Evolutionary conservation across 2,329 filamentous ascomycete species (phyloP).

Genomic region (Microascus cirrosus): DNA sequence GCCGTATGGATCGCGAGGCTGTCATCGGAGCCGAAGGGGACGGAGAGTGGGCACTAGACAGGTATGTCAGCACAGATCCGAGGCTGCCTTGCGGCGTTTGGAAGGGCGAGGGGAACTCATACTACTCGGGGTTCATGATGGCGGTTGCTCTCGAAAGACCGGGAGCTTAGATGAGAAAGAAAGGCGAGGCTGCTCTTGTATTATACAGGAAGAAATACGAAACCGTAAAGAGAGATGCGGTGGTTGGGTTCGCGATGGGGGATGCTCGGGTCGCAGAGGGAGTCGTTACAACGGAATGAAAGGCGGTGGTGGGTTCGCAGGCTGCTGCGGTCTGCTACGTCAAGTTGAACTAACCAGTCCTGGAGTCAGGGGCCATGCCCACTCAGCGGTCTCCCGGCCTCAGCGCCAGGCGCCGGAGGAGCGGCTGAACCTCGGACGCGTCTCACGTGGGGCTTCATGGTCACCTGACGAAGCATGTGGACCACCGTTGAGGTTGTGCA

Average conservation of each 20-base stretch:
- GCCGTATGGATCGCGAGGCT: background rate
- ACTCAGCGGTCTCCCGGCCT: background rate
- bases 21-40: conserved; percentile 6
- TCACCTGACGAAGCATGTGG: background rate
- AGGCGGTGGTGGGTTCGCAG: background rate
- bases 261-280: background rate
- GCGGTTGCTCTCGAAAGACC: conserved; percentile 13
- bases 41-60: background rate
- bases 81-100: background rate
- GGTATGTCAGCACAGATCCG: background rate
- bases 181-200: background rate
- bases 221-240: background rate
- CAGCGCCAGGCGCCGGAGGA: background rate
- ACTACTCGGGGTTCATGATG: conserved; percentile 92
- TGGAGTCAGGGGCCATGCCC: conserved; percentile 1
- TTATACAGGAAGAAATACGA: background rate
- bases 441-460: background rate
- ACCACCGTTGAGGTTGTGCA: background rate
- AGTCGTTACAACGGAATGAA: background rate
- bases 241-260: background rate
- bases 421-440: conserved; percentile 3
- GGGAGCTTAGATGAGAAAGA: conserved; percentile 3
- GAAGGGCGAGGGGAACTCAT: conserved; percentile 31
- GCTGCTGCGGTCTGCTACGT: conserved; percentile 4
- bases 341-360: background rate